Evolutionary conservation across 371 early-diverging fungal genomes (phyloP), one percentile per base, ranked within the genome.

Genomic region (Chytridium lagenaria): DNA sequence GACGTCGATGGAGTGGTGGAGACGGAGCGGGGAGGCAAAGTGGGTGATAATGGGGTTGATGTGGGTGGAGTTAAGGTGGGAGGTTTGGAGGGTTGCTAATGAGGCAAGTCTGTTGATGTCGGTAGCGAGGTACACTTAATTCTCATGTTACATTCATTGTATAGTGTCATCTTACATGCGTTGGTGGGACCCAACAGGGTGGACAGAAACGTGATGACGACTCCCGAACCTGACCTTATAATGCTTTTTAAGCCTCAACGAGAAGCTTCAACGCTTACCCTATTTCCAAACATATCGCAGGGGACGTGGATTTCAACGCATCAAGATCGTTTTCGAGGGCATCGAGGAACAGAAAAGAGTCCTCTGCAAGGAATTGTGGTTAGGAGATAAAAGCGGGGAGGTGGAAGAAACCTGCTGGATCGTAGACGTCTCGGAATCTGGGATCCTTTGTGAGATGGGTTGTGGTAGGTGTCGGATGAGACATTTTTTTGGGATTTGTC

Each of bases 291-390:
- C 92, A 92, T 15, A 95, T 70, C 0, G 85, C 70, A 19, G 96
- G 95, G 7, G 80, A 70, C 0, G 67, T 63, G 2, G 79, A 75
- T 5, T 80, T 84, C 61, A 95, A 71, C 52, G 78, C 74, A 10
- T 76, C 36, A 2, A 77, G 78, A 64, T 96, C 96, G 68, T 86
- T 81, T 78, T 96, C 96, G n/a, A 97, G 85, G 1, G 95, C 93
- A 77, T 96, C 97, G 37, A 98, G 80, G 26, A 98, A 84, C 66
- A 97, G 78, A 76, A 94, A 98, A 0, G 96, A 95, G 81, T 98
- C 98, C 88, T 98, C 97, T 88, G 70, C n/a, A 34, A 26, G 15
- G 36, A 7, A 7, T 12, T 44, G 12, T 44, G 63, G 22, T 55
- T 55, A 63, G 31, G 31, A 57, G 57, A n/a, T 15, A 49, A n/a